Evolutionary conservation across 768 basidiomycete species (phyloP).

Genomic region (Roridomyces roridus): DNA sequence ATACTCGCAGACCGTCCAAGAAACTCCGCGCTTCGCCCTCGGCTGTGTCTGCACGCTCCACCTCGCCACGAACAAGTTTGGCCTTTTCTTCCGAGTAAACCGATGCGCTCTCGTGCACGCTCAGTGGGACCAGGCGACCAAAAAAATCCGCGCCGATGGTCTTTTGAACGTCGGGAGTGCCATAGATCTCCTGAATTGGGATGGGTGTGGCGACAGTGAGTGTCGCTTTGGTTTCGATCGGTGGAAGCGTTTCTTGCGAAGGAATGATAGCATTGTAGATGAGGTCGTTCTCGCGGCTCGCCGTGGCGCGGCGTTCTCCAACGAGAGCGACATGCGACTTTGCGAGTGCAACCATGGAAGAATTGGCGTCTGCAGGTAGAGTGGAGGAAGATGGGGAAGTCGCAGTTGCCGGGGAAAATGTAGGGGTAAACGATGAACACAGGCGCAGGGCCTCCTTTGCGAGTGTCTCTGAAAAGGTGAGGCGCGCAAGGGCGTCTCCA

Average conservation of each 20-base stretch:
- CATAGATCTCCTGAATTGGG: conserved; percentile 94
- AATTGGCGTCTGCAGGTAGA: conserved; percentile 84
- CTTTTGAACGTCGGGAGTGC: conserved; percentile 89
- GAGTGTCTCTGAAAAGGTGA: conserved; percentile 73
- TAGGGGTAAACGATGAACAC: conserved; percentile 20
- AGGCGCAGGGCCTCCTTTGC: conserved; percentile 82
- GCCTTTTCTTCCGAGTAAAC: conserved; percentile 99
- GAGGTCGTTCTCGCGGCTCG: conserved; percentile 91
- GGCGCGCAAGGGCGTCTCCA: conserved; percentile 85
- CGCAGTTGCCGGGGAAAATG: conserved; percentile 20
- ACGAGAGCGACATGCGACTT: conserved; percentile 84
- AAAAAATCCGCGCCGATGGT: conserved; percentile 95
- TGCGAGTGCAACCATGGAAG: conserved; percentile 80
- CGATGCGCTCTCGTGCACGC: conserved; percentile 94
- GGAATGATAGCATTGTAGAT: conserved; percentile 95
- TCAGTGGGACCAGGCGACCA: conserved; percentile 83
- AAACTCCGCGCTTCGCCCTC: conserved; percentile 82
- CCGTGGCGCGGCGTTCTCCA: conserved; percentile 75
- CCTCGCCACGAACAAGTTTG: conserved; percentile 87
- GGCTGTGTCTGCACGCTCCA: conserved; percentile 83
- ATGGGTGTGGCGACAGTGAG: conserved; percentile 76
- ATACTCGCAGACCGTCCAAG: conserved; percentile 83
- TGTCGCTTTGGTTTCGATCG: conserved; percentile 75
- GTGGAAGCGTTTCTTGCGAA: conserved; percentile 75
- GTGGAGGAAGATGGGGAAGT: conserved; percentile 76